Evolutionary conservation across 495 filamentous ascomycete genomes (phyloP), one percentile per base, ranked within the genome.

Genomic region (Lasiosphaeriaceae sp.): DNA sequence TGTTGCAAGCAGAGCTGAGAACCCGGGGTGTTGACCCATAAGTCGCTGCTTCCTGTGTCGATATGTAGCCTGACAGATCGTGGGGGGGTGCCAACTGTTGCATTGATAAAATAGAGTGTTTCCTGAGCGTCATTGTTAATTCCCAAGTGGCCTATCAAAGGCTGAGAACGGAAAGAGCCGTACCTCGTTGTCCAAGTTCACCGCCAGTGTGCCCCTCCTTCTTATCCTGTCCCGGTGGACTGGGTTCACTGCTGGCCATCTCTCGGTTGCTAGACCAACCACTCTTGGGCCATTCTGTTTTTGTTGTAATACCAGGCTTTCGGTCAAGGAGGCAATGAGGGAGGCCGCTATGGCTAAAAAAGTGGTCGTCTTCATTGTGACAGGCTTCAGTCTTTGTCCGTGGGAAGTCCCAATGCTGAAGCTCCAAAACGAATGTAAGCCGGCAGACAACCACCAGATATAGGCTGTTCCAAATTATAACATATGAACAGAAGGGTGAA

Each of bases 41-140:
- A 72, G 73, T 97, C 92, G 62, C 90, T 94, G 67, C 90, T 95
- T 24, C 90, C 90, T 11, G 90, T 94, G 62, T 94, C 90, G 52
- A 94, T 64, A 57, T 89, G 83, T 65, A 93, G 64, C 21, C 82
- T 77, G n/a, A 92, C 50, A 4, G 61, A 70, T 61, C 86, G 85
- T 20, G 77, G 61, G 19, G 89, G 89, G 17, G 90, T 90, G 35
- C 90, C 90, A 56, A 94, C 62, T 11, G 82, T 86, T 37, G 83
- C 75, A 66, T 90, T 90, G 55, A 84, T 80, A 65, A 83, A 87
- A 64, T 94, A 94, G 16, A 90, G 72, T 41, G 76, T 80, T 73
- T 83, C 74, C 79, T 85, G 45, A 43, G n/a, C n/a, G n/a, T 11
- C 19, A 11, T 8, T 12, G 47, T 35, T n/a, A 43, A 17, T 12